Conservation (phyloP, 768 basidiomycete species). For the Cystobasidiopsis lactophilus region DNA sequence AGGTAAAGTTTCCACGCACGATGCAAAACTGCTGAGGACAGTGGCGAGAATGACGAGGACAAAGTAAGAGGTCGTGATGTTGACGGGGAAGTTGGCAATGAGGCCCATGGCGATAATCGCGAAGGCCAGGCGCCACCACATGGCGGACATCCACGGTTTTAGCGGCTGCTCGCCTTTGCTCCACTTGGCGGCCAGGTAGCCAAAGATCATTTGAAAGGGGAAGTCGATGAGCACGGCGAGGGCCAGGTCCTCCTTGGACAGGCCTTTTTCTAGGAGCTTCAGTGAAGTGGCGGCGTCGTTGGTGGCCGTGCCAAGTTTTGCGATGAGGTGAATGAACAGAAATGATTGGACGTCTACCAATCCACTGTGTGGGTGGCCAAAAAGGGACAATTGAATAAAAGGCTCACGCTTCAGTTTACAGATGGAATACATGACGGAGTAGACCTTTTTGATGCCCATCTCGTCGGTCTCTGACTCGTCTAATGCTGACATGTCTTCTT, state of each 20-base stretch:
- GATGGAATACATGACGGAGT: constrained; percentile 84
- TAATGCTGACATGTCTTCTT: constrained; percentile 40
- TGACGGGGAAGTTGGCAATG: constrained; percentile 64
- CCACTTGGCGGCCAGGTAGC: constrained; percentile 86
- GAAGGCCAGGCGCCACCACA: constrained; percentile 65
- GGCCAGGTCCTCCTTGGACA: constrained; percentile 88
- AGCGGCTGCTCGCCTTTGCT: constrained; percentile 55
- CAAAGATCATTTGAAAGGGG: constrained; percentile 85
- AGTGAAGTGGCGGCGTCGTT: constrained; percentile 76
- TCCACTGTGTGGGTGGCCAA: background rate
- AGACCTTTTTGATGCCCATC: constrained; percentile 73
- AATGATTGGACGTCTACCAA: constrained; percentile 66
- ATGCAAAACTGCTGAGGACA: constrained; percentile 57
- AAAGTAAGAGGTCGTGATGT: constrained; percentile 52
- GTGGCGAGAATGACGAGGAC: constrained; percentile 56
- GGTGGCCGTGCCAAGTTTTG: constrained; percentile 83
- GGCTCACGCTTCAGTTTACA: constrained; percentile 66
- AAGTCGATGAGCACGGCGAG: constrained; percentile 88
- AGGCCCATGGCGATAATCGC: constrained; percentile 48
- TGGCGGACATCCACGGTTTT: constrained; percentile 72
- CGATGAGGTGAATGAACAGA: constrained; percentile 62
- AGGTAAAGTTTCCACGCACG: constrained; percentile 36
- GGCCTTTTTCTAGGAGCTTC: constrained; percentile 90
- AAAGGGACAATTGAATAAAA: background rate
- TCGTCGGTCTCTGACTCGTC: constrained; percentile 48